Evolutionary conservation across 345 rosid species (phyloP).

Genomic region (Moricandia arvensis): DNA sequence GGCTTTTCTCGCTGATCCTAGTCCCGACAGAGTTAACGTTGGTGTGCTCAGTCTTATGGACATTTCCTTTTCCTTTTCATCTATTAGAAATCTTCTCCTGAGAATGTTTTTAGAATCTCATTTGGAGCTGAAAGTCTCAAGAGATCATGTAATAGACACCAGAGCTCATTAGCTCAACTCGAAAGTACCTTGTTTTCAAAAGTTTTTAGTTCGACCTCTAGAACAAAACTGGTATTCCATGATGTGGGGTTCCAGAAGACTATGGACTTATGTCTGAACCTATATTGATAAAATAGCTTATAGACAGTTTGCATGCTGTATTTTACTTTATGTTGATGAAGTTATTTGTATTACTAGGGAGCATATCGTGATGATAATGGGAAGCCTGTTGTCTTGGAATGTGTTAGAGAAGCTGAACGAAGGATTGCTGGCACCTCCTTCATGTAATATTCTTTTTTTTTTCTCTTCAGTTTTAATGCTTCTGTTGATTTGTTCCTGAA

Average conservation of each 20-base stretch:
- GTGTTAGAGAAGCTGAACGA: conserved; percentile 92
- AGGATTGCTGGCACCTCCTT: conserved; percentile 71
- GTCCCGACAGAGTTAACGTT: conserved; percentile 82
- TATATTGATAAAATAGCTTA: too few species aligned
- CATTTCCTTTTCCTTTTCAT: neutral
- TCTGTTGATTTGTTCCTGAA: neutral
- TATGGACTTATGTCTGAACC: too few species aligned
- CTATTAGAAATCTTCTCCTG: neutral
- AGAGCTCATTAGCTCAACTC: too few species aligned
- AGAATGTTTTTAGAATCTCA: neutral
- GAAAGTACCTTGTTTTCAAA: too few species aligned
- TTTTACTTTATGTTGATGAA: conserved; percentile 7
- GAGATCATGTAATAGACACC: neutral
- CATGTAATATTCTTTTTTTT: conserved; percentile 49
- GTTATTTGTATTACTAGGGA: conserved; percentile 46
- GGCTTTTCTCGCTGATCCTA: conserved; percentile 84
- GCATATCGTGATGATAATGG: conserved; percentile 97
- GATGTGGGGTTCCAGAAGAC: too few species aligned
- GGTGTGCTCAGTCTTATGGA: conserved; percentile 68
- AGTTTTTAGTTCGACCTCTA: too few species aligned
- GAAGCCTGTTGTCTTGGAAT: conserved; percentile 83
- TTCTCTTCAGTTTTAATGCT: neutral
- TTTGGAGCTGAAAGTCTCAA: neutral
- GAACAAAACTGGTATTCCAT: too few species aligned
- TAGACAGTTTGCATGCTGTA: conserved; percentile 8